Base-by-base conservation (phyloP, 306 rosid species). In the Trifolium subterraneum region DNA sequence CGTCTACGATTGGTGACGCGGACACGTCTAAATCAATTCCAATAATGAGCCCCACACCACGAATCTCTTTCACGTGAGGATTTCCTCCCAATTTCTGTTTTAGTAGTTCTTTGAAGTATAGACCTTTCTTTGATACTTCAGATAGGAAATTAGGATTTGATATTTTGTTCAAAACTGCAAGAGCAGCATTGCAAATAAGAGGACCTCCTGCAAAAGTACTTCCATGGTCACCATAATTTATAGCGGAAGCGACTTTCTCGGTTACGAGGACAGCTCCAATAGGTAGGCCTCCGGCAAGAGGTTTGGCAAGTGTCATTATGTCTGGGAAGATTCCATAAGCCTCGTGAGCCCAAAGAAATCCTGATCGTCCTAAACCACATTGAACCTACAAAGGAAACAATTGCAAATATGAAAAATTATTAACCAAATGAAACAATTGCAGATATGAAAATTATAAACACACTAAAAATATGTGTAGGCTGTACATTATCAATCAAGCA, bases 261-360 rank as follows among this genome's bases (percentile, higher is more conserved):
- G 98, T 91, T 64, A 93, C 82, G 31, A 91, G 77, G 64, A 75
- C 86, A 8, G 96, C 92, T 86, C 98, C 98, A 22, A 93, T 89
- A 59, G 98, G 96, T 7, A 93, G 85, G 42, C 98, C 98, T 22
- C 98, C 98, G 1, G 98, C 98, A 35, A 93, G 91, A 70, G 98
- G 98, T 87, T 93, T 93, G 56, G 97, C 97, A 8, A 91, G 94
- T 56, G 97, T 91, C 98, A 93, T 91, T 60, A 93, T 84, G 80
- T 91, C 98, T 1, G 98, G 98, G 82, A 81, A 88, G 48, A 93
- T 72, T 10, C 85, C 88, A 60, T 70, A 91, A 3, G 90, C 88
- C 62, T 93, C 96, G 31, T 93, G 93, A 2, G 97, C 97, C 97
- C 97, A 93, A 18, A 93, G 91, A 76, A 33, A 72, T 23, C 98